Evolutionary conservation across 2,329 filamentous ascomycete genomes (phyloP).

Genomic region (Aspergillus texensis): DNA sequence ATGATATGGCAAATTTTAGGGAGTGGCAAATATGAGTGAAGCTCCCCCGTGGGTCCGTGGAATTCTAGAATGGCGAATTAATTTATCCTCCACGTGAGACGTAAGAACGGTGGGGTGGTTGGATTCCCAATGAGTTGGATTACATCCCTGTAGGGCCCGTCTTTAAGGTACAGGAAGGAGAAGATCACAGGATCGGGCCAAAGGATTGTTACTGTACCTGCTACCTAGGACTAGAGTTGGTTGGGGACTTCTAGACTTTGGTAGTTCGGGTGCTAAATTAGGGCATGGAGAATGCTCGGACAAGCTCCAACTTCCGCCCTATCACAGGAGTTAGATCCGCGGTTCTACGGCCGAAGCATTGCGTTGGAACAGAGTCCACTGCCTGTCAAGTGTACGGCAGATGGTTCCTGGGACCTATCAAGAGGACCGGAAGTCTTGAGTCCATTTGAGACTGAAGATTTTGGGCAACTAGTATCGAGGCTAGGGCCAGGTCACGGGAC

Average conservation of each 20-base stretch:
- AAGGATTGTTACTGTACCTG: neutral
- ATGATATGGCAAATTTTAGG: neutral
- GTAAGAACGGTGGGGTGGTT: neutral
- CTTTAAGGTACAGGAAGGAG: neutral
- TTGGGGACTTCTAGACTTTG: neutral
- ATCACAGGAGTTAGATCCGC: neutral
- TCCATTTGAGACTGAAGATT: neutral
- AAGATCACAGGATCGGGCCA: neutral
- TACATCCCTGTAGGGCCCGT: neutral
- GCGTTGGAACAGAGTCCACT: neutral
- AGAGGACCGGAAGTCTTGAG: neutral
- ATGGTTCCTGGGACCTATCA: neutral
- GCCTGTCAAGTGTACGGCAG: neutral
- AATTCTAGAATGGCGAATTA: neutral
- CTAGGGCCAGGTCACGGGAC: neutral
- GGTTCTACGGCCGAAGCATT: neutral
- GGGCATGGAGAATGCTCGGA: neutral
- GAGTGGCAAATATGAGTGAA: neutral
- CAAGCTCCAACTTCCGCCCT: neutral
- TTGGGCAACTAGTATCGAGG: neutral
- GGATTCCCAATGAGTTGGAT: neutral
- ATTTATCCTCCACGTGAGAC: neutral
- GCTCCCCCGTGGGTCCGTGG: neutral
- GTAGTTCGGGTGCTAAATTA: neutral
- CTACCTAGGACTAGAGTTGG: neutral